Evolutionary conservation across 345 rosid species (phyloP).

Genomic region (Noccaea bulbosa): DNA sequence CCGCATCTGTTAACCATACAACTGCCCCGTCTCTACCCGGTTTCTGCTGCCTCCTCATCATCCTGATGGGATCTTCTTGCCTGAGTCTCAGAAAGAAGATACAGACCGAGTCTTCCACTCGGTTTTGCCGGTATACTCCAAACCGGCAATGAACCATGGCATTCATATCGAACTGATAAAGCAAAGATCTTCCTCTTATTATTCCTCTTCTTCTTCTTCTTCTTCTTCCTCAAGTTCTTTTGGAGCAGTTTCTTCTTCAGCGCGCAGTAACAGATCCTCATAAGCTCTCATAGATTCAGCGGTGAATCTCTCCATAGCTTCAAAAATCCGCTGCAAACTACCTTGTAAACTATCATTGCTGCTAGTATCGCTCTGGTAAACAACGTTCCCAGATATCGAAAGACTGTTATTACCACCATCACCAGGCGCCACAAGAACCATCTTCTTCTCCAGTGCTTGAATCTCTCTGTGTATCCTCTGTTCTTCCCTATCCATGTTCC

Average conservation of each 20-base stretch:
- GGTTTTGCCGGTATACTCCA: conserved; percentile 2
- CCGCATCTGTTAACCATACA: conserved; percentile 13
- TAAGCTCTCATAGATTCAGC: conserved; percentile 69
- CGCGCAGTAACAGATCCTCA: conserved; percentile 78
- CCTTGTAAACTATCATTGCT: conserved; percentile 69
- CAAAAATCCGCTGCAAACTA: conserved; percentile 69
- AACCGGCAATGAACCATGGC: conserved; percentile 30
- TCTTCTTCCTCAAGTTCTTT: conserved; percentile 49
- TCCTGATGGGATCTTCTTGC: conserved; percentile 14
- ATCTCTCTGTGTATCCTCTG: conserved; percentile 86
- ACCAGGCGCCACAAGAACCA: conserved; percentile 50
- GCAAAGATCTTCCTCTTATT: conserved; percentile 23
- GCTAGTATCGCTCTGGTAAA: conserved; percentile 77
- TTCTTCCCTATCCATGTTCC: conserved; percentile 74
- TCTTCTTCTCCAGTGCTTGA: conserved; percentile 87
- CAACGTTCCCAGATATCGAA: conserved; percentile 49
- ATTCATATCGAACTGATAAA: neutral
- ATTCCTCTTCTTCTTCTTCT: conserved; percentile 41
- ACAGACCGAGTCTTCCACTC: conserved; percentile 4
- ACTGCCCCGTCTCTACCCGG: neutral
- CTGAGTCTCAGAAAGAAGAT: neutral
- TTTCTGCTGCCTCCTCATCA: conserved; percentile 21
- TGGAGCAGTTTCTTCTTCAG: conserved; percentile 64
- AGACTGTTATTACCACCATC: conserved; percentile 38
- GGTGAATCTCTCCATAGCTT: conserved; percentile 87